These are phyloP conservation scores for Lactifluus piperatus DNA, from an alignment of 768 basidiomycete genomes.

Conservation along the genomic window DNA sequence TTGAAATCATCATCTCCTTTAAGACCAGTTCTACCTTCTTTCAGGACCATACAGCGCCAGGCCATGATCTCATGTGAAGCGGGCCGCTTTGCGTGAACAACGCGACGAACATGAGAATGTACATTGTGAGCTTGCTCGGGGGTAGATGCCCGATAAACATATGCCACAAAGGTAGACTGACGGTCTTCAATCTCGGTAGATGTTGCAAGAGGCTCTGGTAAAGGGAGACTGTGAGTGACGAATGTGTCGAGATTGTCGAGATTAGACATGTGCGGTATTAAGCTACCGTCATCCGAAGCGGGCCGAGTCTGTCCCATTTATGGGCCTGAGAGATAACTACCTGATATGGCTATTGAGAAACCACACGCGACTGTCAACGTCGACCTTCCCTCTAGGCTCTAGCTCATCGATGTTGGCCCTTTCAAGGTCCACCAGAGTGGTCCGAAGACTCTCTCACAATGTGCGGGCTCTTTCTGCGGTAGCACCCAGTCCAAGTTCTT, in stretches of 20 bases:
- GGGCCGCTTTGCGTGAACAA: constrained; percentile 47
- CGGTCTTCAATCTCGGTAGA: constrained; percentile 75
- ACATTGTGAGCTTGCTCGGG: constrained; percentile 42
- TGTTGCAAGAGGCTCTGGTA: constrained; percentile 39
- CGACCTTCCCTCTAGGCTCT: neutral
- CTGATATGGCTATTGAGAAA: neutral
- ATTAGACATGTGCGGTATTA: constrained; percentile 8
- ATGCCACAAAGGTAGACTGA: constrained; percentile 61
- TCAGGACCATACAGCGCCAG: constrained; percentile 71
- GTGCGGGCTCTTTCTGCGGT: neutral
- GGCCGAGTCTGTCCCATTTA: neutral
- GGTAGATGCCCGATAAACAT: constrained; percentile 47
- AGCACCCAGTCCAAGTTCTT: neutral
- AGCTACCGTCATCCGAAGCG: neutral
- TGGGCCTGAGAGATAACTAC: neutral
- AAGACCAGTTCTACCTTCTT: constrained; percentile 54
- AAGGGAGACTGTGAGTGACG: constrained; percentile 36
- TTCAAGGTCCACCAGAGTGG: neutral
- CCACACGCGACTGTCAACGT: too few species aligned
- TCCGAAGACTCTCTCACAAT: neutral
- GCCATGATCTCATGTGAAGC: constrained; percentile 70
- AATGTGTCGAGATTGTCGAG: constrained; percentile 48
- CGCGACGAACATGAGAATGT: constrained; percentile 44
- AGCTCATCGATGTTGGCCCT: constrained; percentile 4
- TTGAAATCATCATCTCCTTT: constrained; percentile 71